Conservation (phyloP, 208 protist genomes). For the Crithidia brevicula region DNA sequence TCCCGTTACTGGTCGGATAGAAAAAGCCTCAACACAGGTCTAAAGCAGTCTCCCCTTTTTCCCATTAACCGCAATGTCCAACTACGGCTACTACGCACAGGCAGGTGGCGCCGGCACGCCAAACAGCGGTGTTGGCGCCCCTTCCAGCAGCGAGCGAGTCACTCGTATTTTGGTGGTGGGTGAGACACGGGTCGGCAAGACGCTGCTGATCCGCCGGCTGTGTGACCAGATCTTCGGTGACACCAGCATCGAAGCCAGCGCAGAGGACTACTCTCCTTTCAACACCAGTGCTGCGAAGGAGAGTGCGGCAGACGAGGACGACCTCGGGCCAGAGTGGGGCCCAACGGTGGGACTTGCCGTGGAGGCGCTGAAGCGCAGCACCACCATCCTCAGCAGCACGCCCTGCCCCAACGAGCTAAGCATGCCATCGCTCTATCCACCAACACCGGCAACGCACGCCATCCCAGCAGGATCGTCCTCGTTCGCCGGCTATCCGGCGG, state of each 20-base stretch:
- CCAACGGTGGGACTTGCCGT: constrained; percentile 68
- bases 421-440: constrained; percentile 7
- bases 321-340: constrained; percentile 34
- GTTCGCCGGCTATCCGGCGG: too few species aligned
- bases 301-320: constrained; percentile 20
- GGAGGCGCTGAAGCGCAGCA: constrained; percentile 48
- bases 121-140: neutral
- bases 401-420: neutral
- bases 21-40: too few species aligned
- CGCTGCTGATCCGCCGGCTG: constrained; percentile 73
- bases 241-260: constrained; percentile 9
- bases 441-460: neutral
- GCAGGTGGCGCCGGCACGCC: neutral
- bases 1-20: too few species aligned
- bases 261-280: constrained; percentile 6
- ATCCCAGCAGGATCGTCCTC: neutral
- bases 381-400: constrained; percentile 2
- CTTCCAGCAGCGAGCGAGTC: constrained; percentile 13
- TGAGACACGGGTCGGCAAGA: constrained; percentile 80
- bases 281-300: neutral
- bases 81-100: neutral
- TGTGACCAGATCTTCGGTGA: constrained; percentile 51
- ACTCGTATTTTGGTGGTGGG: constrained; percentile 80
- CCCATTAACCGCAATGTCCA: neutral
- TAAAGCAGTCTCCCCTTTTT: constrained; percentile 3